Base-by-base conservation (phyloP, 2,329 filamentous ascomycete species). In the Aspergillus fischeri region DNA sequence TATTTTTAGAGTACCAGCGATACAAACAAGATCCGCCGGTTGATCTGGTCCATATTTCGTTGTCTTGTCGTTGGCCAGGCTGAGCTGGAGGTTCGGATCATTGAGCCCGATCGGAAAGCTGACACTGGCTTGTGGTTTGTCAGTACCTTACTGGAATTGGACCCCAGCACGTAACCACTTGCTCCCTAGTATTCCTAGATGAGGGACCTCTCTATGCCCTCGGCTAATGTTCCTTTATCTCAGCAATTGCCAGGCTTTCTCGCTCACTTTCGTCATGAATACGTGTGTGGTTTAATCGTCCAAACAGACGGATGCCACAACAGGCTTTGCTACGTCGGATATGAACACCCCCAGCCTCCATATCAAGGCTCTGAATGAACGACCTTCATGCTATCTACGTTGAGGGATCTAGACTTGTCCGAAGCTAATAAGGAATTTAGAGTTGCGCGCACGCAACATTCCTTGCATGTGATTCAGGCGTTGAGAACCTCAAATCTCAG, bases 1-100 rank as follows among this genome's bases (percentile, higher is more conserved):
- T 62, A 62, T 62, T 62, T 60, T 62, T 62, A 62, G 60, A n/a
- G 24, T 27, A 24, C 44, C 10, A 47, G 32, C 4, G 32, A 35
- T 35, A 35, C 14, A 14, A 45, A 47, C 44, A 27, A 47, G 44
- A 47, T 47, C 44, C 44, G 20, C 24, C 20, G 4, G 24, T 47
- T 47, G 24, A 47, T 47, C 44, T 47, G 21, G 24, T 47, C 44
- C 44, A 47, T 25, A 7, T 24, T 47, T 47, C 2, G 10, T 47
- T 47, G 21, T 14, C 9, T 47, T 47, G 21, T 47, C 21, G 44
- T 47, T 47, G 44, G 44, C 42, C 44, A 27, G 44, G 44, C 42
- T 20, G 8, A 24, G 4, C 20, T 20, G 42, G 20, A 24, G 21
- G 3, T 45, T 14, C 21, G 42, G 42, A 14, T 11, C 10, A 20